Percentiles rank a stretch among this genome's conserved stretches.
phyloP scores from a whole-genome alignment of 352 stramenopile genomes.

The Phytophthora cryptogea region DNA sequence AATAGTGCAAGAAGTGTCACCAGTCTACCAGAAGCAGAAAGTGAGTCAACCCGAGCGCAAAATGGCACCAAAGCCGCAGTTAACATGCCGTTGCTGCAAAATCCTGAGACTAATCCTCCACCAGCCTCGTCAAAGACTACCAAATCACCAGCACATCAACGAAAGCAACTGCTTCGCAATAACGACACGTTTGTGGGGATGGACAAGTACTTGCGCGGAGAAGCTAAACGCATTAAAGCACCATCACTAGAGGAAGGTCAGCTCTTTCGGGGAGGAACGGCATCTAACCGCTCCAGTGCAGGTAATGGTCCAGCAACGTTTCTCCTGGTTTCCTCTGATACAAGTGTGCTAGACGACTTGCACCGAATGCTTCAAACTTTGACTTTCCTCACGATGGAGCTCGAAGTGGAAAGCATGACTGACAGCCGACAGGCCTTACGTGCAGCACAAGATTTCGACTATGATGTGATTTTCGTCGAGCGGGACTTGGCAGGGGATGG shows the following conservation, averaged over 20 bases:
- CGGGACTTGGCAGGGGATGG: conserved; percentile 49
- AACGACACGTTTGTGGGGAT: conserved; percentile 43
- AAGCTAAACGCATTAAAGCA: conserved; percentile 55
- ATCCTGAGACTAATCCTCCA: conserved; percentile 13
- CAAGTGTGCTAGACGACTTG: conserved; percentile 36
- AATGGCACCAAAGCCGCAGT: conserved; percentile 8
- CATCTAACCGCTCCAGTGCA: conserved; percentile 3
- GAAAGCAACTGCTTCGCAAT: conserved; percentile 31
- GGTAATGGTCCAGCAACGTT: conserved; percentile 8
- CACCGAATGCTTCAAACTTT: conserved; percentile 38
- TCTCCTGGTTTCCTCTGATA: conserved; percentile 48
- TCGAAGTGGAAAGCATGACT: conserved; percentile 69
- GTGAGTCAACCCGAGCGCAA: neutral
- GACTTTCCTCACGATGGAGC: conserved; percentile 8
- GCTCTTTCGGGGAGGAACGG: conserved; percentile 41
- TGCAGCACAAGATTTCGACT: conserved; percentile 52
- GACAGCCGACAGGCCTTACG: conserved; percentile 57
- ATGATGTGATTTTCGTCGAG: conserved; percentile 88
- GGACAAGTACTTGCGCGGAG: conserved; percentile 67
- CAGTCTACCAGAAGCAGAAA: conserved; percentile 5
- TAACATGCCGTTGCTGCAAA: conserved; percentile 23
- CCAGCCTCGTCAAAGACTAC: neutral
- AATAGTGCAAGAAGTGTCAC: conserved; percentile 7
- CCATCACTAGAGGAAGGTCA: conserved; percentile 36
- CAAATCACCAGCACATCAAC: conserved; percentile 5